Base-by-base conservation (phyloP, 2,329 filamentous ascomycete species). In the Ceratocystis cubensis region DNA sequence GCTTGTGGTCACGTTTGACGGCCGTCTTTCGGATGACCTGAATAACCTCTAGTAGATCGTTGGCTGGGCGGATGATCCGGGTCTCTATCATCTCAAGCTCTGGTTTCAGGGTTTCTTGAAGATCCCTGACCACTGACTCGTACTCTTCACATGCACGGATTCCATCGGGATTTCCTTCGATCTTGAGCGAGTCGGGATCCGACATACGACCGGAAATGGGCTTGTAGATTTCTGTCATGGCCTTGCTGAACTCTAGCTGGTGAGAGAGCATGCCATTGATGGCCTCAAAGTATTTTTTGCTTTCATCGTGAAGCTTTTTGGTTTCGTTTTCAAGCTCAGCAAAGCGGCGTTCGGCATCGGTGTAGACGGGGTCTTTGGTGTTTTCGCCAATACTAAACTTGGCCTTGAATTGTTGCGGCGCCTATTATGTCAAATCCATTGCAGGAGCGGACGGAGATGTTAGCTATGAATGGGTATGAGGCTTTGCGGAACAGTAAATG, bases 21-120 rank as follows among this genome's bases (percentile, higher is more conserved):
- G 87, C 85, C 22, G 88, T 85, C 78, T 99, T 99, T 70, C 91
- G 88, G 73, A 97, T 95, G 59, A 90, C 85, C 77, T 97, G 97
- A 80, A 99, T 90, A 70, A 99, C 89, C 72, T 95, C 91, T 69
- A 96, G 82, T 69, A 99, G 82, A 77, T 99, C 92, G 73, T 95
- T 91, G 8, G 94, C 93, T 2, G 94, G 94, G 71, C 88, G 88
- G 73, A 99, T 93, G 61, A 99, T 86, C 70, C 94, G 84, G 65
- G 83, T 85, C 73, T 99, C 91, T 72, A 99, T 97, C 91, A 97
- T 96, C 75, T 99, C 94, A 71, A 99, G 81, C 78, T 99, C 94
- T 0, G 94, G 94, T 65, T 87, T 83, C 67, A 99, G 79, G 2
- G 90, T 94, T 66, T 89, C 89, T 74, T 96, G 91, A 67, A 99